Conservation (phyloP, 495 filamentous ascomycete species). For the Aspergillus bridgeri region DNA sequence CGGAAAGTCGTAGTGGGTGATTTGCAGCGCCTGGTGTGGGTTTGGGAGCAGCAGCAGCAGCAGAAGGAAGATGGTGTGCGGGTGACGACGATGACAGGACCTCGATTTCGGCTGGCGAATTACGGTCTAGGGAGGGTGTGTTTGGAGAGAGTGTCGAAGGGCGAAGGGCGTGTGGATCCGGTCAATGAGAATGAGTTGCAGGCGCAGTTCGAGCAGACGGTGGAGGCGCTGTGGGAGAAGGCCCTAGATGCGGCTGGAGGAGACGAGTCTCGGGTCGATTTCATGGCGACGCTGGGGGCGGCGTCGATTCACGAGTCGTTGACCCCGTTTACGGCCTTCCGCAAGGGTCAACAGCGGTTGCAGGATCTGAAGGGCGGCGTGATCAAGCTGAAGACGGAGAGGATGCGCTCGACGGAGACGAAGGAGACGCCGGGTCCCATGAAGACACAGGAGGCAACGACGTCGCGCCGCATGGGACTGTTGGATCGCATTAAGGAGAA, state of each 20-base stretch:
- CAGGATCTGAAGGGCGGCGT: constrained; percentile 45
- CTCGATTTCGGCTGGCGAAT: constrained; percentile 38
- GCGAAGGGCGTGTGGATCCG: constrained; percentile 15
- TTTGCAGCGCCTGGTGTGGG: constrained; percentile 41
- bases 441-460: constrained; percentile 29
- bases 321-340: constrained; percentile 39
- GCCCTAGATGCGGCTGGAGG: constrained; percentile 28
- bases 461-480: constrained; percentile 37
- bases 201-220: constrained; percentile 34
- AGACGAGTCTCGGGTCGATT: constrained; percentile 18
- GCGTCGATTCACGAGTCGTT: constrained; percentile 40
- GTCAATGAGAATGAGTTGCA: constrained; percentile 33
- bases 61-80: no score
- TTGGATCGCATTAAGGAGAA: constrained; percentile 47
- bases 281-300: constrained; percentile 34
- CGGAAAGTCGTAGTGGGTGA: constrained; percentile 44
- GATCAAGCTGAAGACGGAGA: constrained; percentile 40
- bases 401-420: constrained; percentile 19
- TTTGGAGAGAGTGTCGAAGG: constrained; percentile 19
- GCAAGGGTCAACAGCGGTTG: constrained; percentile 45
- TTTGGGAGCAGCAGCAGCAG: constrained; percentile 28
- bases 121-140: constrained; percentile 44
- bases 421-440: constrained; percentile 9
- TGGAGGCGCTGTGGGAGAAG: constrained; percentile 41
- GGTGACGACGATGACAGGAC: neutral